phyloP scores from a whole-genome alignment of 2,329 filamentous ascomycete genomes.

The Cladosporium sp. region DNA sequence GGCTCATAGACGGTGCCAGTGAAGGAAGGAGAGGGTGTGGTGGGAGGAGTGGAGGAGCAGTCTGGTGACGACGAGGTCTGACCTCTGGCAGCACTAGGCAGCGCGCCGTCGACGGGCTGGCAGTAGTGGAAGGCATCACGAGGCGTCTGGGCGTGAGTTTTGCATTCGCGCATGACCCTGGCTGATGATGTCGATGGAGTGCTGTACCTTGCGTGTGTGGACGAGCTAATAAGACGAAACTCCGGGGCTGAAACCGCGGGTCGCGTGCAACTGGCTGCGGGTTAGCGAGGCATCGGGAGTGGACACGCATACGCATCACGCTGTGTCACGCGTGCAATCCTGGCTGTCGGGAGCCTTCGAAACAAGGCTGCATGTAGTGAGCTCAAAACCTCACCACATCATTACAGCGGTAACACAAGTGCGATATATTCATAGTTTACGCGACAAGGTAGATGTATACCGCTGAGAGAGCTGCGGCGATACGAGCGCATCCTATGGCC shows the following conservation, averaged over 20 bases:
- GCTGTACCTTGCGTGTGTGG: neutral
- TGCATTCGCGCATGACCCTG: constrained; percentile 1
- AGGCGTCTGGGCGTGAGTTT: constrained; percentile 12
- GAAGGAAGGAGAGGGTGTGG: constrained; percentile 3
- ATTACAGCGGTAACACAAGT: too few species aligned
- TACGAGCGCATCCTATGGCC: too few species aligned
- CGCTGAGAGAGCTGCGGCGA: too few species aligned
- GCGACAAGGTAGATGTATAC: too few species aligned
- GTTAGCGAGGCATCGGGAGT: constrained; percentile 4
- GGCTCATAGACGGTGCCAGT: constrained; percentile 1
- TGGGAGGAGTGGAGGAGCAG: neutral
- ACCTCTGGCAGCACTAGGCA: constrained; percentile 6
- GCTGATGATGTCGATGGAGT: constrained; percentile 11
- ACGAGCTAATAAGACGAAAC: neutral
- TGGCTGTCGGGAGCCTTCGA: neutral
- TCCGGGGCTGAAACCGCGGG: constrained; percentile 1
- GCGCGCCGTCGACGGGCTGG: neutral
- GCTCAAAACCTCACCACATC: too few species aligned
- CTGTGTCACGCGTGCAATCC: neutral
- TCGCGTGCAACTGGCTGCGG: neutral
- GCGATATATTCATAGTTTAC: too few species aligned
- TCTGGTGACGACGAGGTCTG: constrained; percentile 9
- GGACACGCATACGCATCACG: neutral
- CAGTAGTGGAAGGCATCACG: constrained; percentile 6
- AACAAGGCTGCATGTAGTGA: neutral